Evolutionary conservation across 208 protist species (phyloP), one percentile per base, ranked within the genome.

Genomic region (Leishmania martiniquensis): DNA sequence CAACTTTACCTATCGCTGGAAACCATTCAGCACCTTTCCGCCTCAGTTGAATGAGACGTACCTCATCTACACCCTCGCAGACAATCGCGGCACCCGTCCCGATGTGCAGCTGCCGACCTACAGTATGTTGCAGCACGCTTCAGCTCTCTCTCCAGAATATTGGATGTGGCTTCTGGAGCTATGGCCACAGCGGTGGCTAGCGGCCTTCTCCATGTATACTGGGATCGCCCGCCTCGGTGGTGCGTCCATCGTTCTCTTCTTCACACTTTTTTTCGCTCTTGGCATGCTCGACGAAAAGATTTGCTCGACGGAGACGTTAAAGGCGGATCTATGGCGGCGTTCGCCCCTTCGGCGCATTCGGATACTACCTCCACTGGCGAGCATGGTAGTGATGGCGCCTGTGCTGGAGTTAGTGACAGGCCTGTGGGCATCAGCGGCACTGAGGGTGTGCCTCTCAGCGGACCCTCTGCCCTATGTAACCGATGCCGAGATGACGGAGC

Each of bases 1-100:
- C 44, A 77, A 77, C 55, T 94, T 94, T 78, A 72, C 73, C 34
- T 93, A 93, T 69, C 87, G 87, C 72, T 96, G 92, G 91, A 87
- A 87, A 72, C 87, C 89, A 4, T 89, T 89, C 76, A 86, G 82
- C 72, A 91, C 87, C 49, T 82, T 79, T 57, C 82, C 81, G 6
- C 86, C 76, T 45, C 84, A 84, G 39, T 62, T 87, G 54, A 88
- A 89, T 74, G 87, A 92, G 54, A 83, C 86, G 51, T 93, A 95
- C 82, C 69, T 95, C 17, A 83, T 91, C 17, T 94, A 93, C 80
- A 77, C 80, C 1, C 52, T 96, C 1, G 76, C 75, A 17, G 83
- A 91, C 76, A 37, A 78, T 49, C 52, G 49, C 17, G 85, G 88
- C n/a, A 63, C 77, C 44, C 62, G 83, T 25, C 81, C 84, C 3